Evolutionary conservation across 2,329 filamentous ascomycete genomes (phyloP), one percentile per base, ranked within the genome.

Genomic region (Monosporascus cannonballus): DNA sequence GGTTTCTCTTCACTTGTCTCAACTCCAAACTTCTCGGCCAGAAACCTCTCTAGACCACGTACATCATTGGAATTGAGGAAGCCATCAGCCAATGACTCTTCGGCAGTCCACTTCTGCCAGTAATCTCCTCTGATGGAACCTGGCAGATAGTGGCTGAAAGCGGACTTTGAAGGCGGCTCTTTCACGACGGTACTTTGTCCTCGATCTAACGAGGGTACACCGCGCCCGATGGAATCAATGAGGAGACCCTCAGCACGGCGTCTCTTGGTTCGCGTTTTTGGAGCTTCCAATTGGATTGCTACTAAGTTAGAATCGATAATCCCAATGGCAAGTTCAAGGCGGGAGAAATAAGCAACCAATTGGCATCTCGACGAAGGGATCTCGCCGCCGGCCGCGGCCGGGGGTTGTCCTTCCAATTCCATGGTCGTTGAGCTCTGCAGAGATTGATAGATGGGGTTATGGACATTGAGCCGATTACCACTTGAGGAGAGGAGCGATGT

Each of bases 201-300:
- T 59, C 57, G 42, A n/a, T 73, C 71, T 4, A 71, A 61, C 11
- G 70, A 68, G 1, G 74, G 62, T 5, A 80, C 71, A 3, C 86
- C 87, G 54, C 85, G 85, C 2, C 87, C 86, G 51, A 92, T 81
- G 0, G 87, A 87, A 64, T 92, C 87, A 36, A 89, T 86, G 25
- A 92, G 71, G 7, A 89, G 73, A 8, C 86, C 85, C 49, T 82
- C 78, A 1, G 74, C 72, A 39, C 78, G 78, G 38, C 79, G 74
- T 67, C 81, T 79, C 56, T 75, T 79, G 54, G 75, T 74, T n/a
- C 79, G 74, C 46, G 70, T 72, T 61, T 77, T 77, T 1, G 82
- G 83, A 2, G 79, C 78, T 62, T 86, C 82, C n/a, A 87, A 71
- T 61, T 90, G 87, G 49, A 91, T 76, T 1, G 83, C 86, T 17